Conservation (phyloP, 768 basidiomycete species). For the Gymnopilus dilepis region DNA sequence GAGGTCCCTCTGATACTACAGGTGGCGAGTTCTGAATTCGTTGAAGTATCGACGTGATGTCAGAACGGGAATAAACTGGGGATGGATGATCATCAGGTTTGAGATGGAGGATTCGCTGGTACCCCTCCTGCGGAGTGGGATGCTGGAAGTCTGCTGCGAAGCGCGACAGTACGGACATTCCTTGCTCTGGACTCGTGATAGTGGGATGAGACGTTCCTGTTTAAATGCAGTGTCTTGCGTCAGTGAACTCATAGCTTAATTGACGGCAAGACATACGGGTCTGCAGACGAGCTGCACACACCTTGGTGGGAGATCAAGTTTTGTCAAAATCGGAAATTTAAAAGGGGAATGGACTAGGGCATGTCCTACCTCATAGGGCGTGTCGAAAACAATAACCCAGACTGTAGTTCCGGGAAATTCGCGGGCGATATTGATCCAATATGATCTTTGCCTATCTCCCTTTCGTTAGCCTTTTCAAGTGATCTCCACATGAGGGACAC, state of each 20-base stretch:
- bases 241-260: slow-evolving; percentile 2
- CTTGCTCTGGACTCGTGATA: slow-evolving; percentile 64
- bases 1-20: slow-evolving; percentile 26
- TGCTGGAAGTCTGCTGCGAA: slow-evolving; percentile 66
- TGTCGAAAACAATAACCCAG: slow-evolving; percentile 82
- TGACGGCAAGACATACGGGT: slow-evolving; percentile 45
- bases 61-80: slow-evolving; percentile 54
- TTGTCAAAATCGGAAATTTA: slow-evolving; percentile 27
- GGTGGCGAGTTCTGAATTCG: slow-evolving; percentile 53
- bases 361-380: slow-evolving; percentile 68
- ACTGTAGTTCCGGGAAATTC: slow-evolving; percentile 65
- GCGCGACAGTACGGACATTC: slow-evolving; percentile 62
- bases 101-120: slow-evolving; percentile 61
- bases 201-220: slow-evolving; percentile 79
- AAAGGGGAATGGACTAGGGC: slow-evolving; percentile 20
- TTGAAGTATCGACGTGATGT: slow-evolving; percentile 55
- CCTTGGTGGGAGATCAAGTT: slow-evolving; percentile 42
- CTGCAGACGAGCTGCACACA: slow-evolving; percentile 64
- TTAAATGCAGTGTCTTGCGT: slow-evolving; percentile 10
- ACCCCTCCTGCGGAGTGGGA: slow-evolving; percentile 65
- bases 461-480: slow-evolving; percentile 21
- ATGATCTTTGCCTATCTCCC: slow-evolving; percentile 60
- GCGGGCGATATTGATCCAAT: slow-evolving; percentile 78
- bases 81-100: slow-evolving; percentile 46
- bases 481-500: slow-evolving; percentile 5